Percentiles rank a stretch among this genome's conserved stretches.
Conservation (phyloP, 192 early-diverging fungal species). For the Spinellus fusiger region DNA sequence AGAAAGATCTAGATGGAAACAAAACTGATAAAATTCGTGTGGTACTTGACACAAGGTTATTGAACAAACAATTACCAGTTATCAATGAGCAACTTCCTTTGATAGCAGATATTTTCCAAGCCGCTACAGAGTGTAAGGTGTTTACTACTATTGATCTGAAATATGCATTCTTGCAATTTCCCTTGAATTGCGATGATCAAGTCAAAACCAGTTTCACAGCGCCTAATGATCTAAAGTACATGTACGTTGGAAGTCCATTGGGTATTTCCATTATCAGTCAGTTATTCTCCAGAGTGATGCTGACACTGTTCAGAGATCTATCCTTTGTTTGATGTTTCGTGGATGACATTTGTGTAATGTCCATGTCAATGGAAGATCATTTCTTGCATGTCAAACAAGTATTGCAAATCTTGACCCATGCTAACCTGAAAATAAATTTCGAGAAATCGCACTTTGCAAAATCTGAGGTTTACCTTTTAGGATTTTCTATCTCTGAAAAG, state of each 20-base stretch:
- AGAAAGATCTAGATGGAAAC: not conserved
- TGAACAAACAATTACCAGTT: not conserved
- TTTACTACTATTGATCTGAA: not conserved
- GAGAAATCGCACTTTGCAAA: not conserved
- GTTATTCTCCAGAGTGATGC: not conserved
- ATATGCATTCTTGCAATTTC: not conserved
- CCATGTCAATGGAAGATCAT: not conserved
- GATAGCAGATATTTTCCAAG: not conserved
- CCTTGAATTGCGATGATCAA: not conserved
- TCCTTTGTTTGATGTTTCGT: not conserved
- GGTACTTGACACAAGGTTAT: not conserved
- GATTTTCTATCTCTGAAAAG: not conserved
- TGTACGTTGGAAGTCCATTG: not conserved
- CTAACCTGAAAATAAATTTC: not conserved
- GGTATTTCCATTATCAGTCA: not conserved
- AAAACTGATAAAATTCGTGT: not conserved
- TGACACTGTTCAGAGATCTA: not conserved
- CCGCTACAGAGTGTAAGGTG: not conserved
- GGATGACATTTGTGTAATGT: not conserved
- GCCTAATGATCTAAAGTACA: not conserved
- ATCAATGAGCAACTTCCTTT: not conserved
- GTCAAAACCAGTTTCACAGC: not conserved
- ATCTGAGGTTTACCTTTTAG: not conserved
- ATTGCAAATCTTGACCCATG: not conserved
- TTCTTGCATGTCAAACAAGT: not conserved